phyloP scores from a whole-genome alignment of 139 green algal species.

The Marvania coccoides region DNA sequence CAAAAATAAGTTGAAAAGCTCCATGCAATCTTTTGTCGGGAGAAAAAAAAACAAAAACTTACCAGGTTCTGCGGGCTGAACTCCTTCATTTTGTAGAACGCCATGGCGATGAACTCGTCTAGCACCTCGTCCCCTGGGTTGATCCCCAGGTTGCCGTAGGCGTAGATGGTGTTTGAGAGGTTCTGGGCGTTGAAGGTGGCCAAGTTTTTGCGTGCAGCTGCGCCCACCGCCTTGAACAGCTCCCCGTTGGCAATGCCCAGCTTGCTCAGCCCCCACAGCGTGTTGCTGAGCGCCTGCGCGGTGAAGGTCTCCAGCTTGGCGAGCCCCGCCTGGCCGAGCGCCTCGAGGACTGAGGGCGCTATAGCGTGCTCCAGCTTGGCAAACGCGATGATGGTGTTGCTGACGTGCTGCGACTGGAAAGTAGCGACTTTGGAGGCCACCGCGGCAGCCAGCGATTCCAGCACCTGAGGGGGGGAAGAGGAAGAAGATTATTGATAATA shows the following conservation, averaged over 20 bases:
- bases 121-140: constrained; percentile 8
- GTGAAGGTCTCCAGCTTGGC: constrained; percentile 17
- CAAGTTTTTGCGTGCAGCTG: constrained; percentile 9
- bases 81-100: constrained; percentile 16
- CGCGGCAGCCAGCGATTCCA: constrained; percentile 9
- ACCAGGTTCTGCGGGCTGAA: constrained; percentile 27
- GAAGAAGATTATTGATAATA: no score
- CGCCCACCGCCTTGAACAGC: constrained; percentile 29
- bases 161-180: constrained; percentile 44
- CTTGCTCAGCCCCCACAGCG: constrained; percentile 49
- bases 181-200: constrained; percentile 49
- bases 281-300: constrained; percentile 53
- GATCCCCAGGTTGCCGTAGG: constrained; percentile 23
- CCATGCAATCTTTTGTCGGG: no score
- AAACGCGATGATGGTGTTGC: constrained; percentile 30
- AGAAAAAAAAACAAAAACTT: no score
- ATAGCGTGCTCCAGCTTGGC: constrained; percentile 43
- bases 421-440: constrained; percentile 4
- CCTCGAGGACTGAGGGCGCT: not conserved
- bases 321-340: not conserved
- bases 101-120: constrained; percentile 28
- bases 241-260: constrained; percentile 25
- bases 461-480: not conserved
- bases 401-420: constrained; percentile 20
- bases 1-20: no score